phyloP scores from a whole-genome alignment of 768 basidiomycete species.

The Boletus coccyginus region DNA sequence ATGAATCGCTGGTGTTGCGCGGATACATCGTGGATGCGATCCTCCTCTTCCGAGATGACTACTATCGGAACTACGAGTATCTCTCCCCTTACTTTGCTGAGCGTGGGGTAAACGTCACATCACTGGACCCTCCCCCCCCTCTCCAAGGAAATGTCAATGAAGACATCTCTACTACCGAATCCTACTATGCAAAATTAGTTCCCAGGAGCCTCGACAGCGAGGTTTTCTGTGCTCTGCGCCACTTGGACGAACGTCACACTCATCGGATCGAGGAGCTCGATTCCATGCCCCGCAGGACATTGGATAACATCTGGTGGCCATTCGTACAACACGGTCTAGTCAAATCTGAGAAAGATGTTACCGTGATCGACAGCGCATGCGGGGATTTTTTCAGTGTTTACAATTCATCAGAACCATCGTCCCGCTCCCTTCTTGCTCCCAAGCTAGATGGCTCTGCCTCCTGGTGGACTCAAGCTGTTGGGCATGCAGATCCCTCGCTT shows the following conservation, averaged over 20 bases:
- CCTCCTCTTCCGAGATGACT: conserved; percentile 78
- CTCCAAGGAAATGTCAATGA: conserved; percentile 39
- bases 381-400: conserved; percentile 84
- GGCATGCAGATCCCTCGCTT: conserved; percentile 74
- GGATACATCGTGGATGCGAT: conserved; percentile 88
- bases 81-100: conserved; percentile 76
- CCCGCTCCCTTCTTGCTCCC: conserved; percentile 45
- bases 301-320: conserved; percentile 92
- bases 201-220: conserved; percentile 34
- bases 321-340: conserved; percentile 89
- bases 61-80: conserved; percentile 88
- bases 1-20: conserved; percentile 86
- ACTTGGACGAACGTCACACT: conserved; percentile 62
- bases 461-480: conserved; percentile 97
- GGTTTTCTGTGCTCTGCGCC: conserved; percentile 47
- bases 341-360: conserved; percentile 67
- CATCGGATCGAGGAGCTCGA: conserved; percentile 70
- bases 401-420: conserved; percentile 28
- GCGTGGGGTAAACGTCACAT: conserved; percentile 53
- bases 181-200: conserved; percentile 66
- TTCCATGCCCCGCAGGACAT: conserved; percentile 74
- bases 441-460: conserved; percentile 92
- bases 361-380: conserved; percentile 87
- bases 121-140: conserved; percentile 59
- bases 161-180: conserved; percentile 53